Evolutionary conservation across 805 yeast species (phyloP), one percentile per base, ranked within the genome.

Genomic region (Scheffersomyces amazonensis): DNA sequence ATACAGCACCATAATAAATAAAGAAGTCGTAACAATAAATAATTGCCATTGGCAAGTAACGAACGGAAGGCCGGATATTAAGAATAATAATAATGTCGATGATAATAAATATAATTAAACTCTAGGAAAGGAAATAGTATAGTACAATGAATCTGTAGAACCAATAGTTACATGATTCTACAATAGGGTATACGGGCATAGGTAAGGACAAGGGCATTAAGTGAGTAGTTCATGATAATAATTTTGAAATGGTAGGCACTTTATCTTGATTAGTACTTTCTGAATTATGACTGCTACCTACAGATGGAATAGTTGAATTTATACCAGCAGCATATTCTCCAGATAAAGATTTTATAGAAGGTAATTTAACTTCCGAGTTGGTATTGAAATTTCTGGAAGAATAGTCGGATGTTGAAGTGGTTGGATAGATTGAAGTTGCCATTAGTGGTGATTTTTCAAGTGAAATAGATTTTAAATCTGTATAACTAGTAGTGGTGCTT

Each of bases 161-260:
- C n/a, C n/a, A n/a, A n/a, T n/a, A n/a, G n/a, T n/a, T n/a, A n/a
- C n/a, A n/a, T n/a, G n/a, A n/a, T n/a, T n/a, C n/a, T n/a, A n/a
- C n/a, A n/a, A n/a, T n/a, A n/a, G n/a, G n/a, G n/a, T n/a, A n/a
- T n/a, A n/a, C n/a, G n/a, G n/a, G n/a, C n/a, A n/a, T n/a, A n/a
- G n/a, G n/a, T n/a, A n/a, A n/a, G n/a, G n/a, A n/a, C n/a, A n/a
- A n/a, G n/a, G n/a, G n/a, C n/a, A n/a, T n/a, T n/a, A n/a, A n/a
- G n/a, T n/a, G n/a, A n/a, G n/a, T n/a, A n/a, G n/a, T n/a, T 24
- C 15, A 27, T 5, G 30, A 27, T 16, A 53, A 36, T 25, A 56
- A 35, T 34, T 54, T 56, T 15, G 58, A 53, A 12, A 56, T 54
- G 9, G 48, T 47, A 9, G 60, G 58, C 16, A 47, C 46, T 28